Evolutionary conservation across 164 flowering plant genomes (phyloP).

Genomic region (Annona cherimola): DNA sequence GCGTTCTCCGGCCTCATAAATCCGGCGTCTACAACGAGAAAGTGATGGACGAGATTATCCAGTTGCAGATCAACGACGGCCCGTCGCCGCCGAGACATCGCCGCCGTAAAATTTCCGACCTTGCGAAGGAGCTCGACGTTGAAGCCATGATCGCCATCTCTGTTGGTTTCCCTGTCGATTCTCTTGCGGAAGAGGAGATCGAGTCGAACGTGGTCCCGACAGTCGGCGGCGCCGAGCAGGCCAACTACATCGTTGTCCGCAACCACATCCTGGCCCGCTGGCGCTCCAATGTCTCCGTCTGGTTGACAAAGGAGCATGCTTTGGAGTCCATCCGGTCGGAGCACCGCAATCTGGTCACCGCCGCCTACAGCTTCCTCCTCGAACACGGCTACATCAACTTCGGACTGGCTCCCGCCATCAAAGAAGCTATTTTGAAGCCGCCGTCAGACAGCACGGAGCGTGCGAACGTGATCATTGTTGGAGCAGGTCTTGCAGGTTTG

Average conservation of each 20-base stretch:
- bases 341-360: constrained; percentile 48
- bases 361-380: constrained; percentile 63
- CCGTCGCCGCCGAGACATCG: constrained; percentile 36
- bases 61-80: constrained; percentile 35
- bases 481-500: constrained; percentile 84
- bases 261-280: constrained; percentile 84
- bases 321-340: constrained; percentile 68
- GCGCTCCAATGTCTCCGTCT: constrained; percentile 67
- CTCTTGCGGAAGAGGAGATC: constrained; percentile 91
- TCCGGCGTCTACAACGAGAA: constrained; percentile 32
- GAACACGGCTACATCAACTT: constrained; percentile 89
- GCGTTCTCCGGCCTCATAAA: constrained; percentile 43
- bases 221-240: constrained; percentile 72
- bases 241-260: constrained; percentile 73
- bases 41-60: constrained; percentile 31
- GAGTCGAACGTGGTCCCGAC: constrained; percentile 60
- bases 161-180: constrained; percentile 86
- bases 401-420: constrained; percentile 65
- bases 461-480: constrained; percentile 61
- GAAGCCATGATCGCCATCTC: constrained; percentile 87
- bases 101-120: constrained; percentile 40
- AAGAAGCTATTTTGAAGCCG: constrained; percentile 33
- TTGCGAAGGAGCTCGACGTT: constrained; percentile 61
- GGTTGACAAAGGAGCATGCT: constrained; percentile 69
- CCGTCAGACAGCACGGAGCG: constrained; percentile 22